Conservation (phyloP, 2,329 filamentous ascomycete genomes). For the Hymenoscyphus infarciens region DNA sequence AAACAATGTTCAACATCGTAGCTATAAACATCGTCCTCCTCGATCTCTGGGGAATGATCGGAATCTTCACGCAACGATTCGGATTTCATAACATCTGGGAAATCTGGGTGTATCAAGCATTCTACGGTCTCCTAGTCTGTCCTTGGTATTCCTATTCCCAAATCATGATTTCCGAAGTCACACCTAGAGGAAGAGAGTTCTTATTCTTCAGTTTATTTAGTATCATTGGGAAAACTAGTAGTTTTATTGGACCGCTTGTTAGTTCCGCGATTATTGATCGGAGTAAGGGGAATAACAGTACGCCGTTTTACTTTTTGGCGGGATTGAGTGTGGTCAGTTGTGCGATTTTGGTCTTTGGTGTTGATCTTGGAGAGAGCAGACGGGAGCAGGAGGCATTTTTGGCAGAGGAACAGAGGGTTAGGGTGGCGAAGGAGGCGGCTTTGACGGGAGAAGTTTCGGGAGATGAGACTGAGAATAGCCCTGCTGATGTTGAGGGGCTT, state of each 20-base stretch:
- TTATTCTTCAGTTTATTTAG: conserved; percentile 68
- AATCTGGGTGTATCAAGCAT: conserved; percentile 46
- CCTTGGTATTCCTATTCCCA: conserved; percentile 70
- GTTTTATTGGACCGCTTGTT: conserved; percentile 67
- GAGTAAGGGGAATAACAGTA: conserved; percentile 49
- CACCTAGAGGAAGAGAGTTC: conserved; percentile 60
- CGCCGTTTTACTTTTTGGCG: conserved; percentile 65
- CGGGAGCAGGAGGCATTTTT: conserved; percentile 57
- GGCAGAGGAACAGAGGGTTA: conserved; percentile 23
- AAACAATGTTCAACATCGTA: conserved; percentile 65
- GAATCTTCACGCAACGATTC: conserved; percentile 44
- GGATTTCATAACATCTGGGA: conserved; percentile 47
- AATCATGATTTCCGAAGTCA: conserved; percentile 69
- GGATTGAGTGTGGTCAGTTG: conserved; percentile 55
- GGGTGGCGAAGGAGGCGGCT: conserved; percentile 26
- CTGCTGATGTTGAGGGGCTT: neutral
- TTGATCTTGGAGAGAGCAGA: conserved; percentile 59
- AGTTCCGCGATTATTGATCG: conserved; percentile 66
- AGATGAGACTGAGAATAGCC: conserved; percentile 11
- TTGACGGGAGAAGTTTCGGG: neutral
- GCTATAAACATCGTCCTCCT: conserved; percentile 60
- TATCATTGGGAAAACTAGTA: conserved; percentile 65
- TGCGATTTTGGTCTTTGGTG: conserved; percentile 48
- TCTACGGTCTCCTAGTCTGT: conserved; percentile 64
- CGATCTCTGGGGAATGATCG: conserved; percentile 47